These are phyloP conservation scores for Kwoniella sp. DNA, from an alignment of 768 basidiomycete genomes.

Conservation along the genomic window DNA sequence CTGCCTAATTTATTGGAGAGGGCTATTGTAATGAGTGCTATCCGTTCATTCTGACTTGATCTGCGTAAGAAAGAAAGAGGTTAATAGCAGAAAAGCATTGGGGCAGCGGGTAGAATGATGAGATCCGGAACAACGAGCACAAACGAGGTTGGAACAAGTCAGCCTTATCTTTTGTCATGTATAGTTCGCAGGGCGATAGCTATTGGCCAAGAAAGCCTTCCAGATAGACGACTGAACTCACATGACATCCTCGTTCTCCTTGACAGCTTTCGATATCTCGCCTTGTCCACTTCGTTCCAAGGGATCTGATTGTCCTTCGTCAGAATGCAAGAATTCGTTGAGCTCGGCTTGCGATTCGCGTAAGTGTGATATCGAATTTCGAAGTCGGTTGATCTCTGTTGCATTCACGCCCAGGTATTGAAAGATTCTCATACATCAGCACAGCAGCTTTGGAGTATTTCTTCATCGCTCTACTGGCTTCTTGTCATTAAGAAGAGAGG, in stretches of 20 bases:
- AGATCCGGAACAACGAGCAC: too few relatives aligned
- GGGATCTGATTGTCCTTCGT: conserved; percentile 13
- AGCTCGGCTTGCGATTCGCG: conserved; percentile 35
- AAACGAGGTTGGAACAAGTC: too few relatives aligned
- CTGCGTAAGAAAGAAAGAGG: conserved; percentile 14
- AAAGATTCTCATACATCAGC: background rate
- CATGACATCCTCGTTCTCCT: conserved; percentile 47
- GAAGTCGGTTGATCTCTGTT: conserved; percentile 38
- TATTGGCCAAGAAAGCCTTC: too few relatives aligned
- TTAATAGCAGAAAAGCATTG: background rate
- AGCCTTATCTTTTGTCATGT: too few relatives aligned
- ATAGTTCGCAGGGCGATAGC: too few relatives aligned
- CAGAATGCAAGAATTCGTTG: conserved; percentile 19
- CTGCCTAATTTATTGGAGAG: conserved; percentile 43
- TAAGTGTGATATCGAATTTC: conserved; percentile 41
- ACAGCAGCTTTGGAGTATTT: too few relatives aligned
- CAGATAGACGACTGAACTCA: too few relatives aligned
- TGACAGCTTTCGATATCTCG: conserved; percentile 18
- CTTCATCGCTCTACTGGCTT: too few relatives aligned
- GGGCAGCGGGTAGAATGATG: too few relatives aligned
- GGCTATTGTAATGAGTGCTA: conserved; percentile 39
- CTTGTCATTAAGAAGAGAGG: too few relatives aligned
- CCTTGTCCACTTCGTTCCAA: conserved; percentile 6
- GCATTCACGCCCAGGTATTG: too few relatives aligned
- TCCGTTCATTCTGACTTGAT: conserved; percentile 43